Evolutionary conservation across 2,329 filamentous ascomycete genomes (phyloP), one percentile per base, ranked within the genome.

Genomic region (Diaporthe vaccinii): DNA sequence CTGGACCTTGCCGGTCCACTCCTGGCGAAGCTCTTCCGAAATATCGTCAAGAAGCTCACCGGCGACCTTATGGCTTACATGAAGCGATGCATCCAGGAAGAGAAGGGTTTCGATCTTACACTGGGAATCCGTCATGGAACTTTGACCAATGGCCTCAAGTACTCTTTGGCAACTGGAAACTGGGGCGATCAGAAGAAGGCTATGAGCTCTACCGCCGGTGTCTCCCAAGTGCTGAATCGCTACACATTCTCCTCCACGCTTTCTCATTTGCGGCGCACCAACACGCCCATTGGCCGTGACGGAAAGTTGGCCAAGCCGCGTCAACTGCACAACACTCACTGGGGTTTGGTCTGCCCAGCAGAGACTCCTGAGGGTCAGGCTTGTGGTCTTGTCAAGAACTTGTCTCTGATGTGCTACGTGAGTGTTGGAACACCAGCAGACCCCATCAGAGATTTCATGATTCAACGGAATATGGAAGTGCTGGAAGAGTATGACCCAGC

Each of bases 131-230:
- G 98, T 87, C 93, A 94, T 31, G 93, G 92, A 77, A 98, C 97
- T 28, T 89, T 99, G 79, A 98, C 96, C 28, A 97, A 97, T 82
- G 97, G 96, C 68, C 86, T 99, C 78, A 98, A 98, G 83, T 99
- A 99, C 85, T 98, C 97, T 71, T 89, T 99, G 77, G 96, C 97
- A 36, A 99, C 97, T 20, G 97, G 97, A 79, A 99, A 99, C 85
- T 99, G 97, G 97, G 97, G 97, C 82, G 97, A 99, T 79, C 97
- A 99, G 87, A 99, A 98, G 90, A 99, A 98, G 88, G 96, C 97
- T 28, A 94, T 94, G 80, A 96, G 93, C 79, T 95, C 96, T 1
- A 98, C 97, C 78, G 97, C 97, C 62, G 97, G 97, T 89, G 97
- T 99, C 62, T 98, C 96, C 65, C 97, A 99, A 86, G 97, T 99